phyloP scores from a whole-genome alignment of 1,284 basidiomycete genomes.

The Erythrobasidium hasegawianum region DNA sequence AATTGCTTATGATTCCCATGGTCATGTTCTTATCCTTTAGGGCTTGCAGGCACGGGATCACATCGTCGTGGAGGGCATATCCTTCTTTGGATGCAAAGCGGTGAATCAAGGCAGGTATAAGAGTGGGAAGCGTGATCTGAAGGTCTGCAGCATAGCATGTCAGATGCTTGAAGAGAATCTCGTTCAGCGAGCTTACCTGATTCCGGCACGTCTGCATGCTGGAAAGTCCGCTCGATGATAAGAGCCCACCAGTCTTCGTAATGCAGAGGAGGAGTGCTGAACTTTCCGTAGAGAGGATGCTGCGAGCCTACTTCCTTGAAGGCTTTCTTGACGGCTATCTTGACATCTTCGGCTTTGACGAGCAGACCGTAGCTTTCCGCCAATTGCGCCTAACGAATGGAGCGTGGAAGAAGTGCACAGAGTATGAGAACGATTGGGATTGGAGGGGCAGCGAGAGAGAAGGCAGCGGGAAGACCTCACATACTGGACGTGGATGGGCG shows the following conservation, averaged over 20 bases:
- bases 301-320: constrained; percentile 35
- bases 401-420: background rate
- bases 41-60: constrained; percentile 26
- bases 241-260: constrained; percentile 40
- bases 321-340: constrained; percentile 39
- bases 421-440: background rate
- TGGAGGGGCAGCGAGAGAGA: background rate
- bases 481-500: constrained; percentile 40
- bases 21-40: constrained; percentile 13
- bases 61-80: constrained; percentile 39
- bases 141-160: constrained; percentile 11
- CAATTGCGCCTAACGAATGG: constrained; percentile 18
- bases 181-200: constrained; percentile 18
- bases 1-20: constrained; percentile 38
- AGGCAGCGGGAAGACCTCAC: constrained; percentile 15
- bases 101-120: constrained; percentile 36
- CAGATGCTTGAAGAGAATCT: background rate
- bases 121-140: constrained; percentile 29
- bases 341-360: constrained; percentile 35
- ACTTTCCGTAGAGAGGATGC: constrained; percentile 43
- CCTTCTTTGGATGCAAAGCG: constrained; percentile 40
- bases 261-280: constrained; percentile 35
- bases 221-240: constrained; percentile 40
- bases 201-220: constrained; percentile 33
- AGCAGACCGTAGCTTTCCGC: constrained; percentile 31